A percentile compares a stretch with the other conserved stretches of the same genome.
Evolutionary conservation across 345 rosid genomes (phyloP).

Genomic region (Populus euphratica): DNA sequence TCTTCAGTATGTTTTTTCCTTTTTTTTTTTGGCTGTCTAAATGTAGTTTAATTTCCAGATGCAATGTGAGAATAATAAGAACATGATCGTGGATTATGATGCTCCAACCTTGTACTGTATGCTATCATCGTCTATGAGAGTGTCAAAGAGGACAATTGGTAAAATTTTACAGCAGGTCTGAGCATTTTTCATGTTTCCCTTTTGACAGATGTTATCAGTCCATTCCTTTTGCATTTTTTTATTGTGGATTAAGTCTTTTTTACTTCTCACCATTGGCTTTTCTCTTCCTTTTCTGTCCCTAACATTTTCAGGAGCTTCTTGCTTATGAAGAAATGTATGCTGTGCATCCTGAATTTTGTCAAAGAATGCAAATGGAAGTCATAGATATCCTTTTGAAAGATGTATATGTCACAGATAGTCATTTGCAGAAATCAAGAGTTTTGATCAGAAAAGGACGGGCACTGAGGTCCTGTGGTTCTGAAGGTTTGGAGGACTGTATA

Average conservation of each 20-base stretch:
- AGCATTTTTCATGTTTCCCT: slow-evolving; percentile 2
- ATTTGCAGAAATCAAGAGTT: slow-evolving; percentile 50
- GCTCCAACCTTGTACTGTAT: slow-evolving; percentile 46
- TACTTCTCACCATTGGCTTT: slow-evolving; percentile 1
- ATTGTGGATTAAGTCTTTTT: neutral
- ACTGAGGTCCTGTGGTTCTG: slow-evolving; percentile 49
- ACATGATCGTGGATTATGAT: slow-evolving; percentile 31
- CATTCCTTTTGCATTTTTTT: slow-evolving; percentile 4
- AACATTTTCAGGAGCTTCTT: slow-evolving; percentile 57
- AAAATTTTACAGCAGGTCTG: slow-evolving; percentile 81
- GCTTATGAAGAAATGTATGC: slow-evolving; percentile 55
- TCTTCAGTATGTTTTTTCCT: slow-evolving; percentile 14
- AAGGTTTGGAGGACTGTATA: slow-evolving; percentile 50
- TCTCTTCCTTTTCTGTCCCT: neutral
- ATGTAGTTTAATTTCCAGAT: slow-evolving; percentile 47
- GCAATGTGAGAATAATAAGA: slow-evolving; percentile 40
- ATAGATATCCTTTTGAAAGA: slow-evolving; percentile 54
- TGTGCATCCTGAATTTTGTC: slow-evolving; percentile 52
- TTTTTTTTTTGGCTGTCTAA: slow-evolving; percentile 22
- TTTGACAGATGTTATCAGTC: slow-evolving; percentile 2
- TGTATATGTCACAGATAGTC: slow-evolving; percentile 37
- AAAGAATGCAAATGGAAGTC: slow-evolving; percentile 47
- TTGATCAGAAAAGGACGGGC: slow-evolving; percentile 60
- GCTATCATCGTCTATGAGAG: slow-evolving; percentile 45
- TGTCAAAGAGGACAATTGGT: slow-evolving; percentile 43